These are phyloP conservation scores for Gossypium thurberi DNA, from an alignment of 345 rosid genomes.

Conservation along the genomic window DNA sequence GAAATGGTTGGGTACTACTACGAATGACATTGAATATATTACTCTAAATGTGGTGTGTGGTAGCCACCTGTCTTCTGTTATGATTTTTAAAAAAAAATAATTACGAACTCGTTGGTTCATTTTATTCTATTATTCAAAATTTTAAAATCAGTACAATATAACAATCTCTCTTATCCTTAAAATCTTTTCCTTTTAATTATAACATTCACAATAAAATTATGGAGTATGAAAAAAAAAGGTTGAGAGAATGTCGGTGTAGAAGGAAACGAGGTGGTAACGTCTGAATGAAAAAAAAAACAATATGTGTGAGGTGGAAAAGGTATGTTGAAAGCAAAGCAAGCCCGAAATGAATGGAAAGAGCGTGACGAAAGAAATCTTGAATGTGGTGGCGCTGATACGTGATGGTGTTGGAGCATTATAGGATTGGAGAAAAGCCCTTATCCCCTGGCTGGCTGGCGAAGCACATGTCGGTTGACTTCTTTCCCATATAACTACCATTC, in stretches of 20 bases:
- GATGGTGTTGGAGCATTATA: background rate
- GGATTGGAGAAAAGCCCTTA: background rate
- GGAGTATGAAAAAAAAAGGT: background rate
- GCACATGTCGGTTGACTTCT: background rate
- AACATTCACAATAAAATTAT: background rate
- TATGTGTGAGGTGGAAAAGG: conserved; percentile 1
- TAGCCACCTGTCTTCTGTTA: background rate
- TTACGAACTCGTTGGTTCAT: too few species aligned
- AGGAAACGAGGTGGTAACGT: background rate
- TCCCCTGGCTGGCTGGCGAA: background rate
- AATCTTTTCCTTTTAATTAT: too few species aligned
- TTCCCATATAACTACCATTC: background rate
- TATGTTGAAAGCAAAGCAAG: background rate
- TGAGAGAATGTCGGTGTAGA: background rate
- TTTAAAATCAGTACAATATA: too few species aligned
- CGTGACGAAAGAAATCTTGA: background rate
- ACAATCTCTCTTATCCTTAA: too few species aligned
- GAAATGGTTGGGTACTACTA: background rate
- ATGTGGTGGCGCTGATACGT: background rate
- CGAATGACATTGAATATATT: background rate
- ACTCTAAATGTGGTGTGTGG: background rate
- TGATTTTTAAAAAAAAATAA: too few species aligned
- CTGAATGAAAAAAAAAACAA: background rate
- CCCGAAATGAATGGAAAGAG: background rate
- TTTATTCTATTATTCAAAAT: too few species aligned